Base-by-base conservation (phyloP, 169 alveolate species). In the Plasmodium reichenowi region DNA sequence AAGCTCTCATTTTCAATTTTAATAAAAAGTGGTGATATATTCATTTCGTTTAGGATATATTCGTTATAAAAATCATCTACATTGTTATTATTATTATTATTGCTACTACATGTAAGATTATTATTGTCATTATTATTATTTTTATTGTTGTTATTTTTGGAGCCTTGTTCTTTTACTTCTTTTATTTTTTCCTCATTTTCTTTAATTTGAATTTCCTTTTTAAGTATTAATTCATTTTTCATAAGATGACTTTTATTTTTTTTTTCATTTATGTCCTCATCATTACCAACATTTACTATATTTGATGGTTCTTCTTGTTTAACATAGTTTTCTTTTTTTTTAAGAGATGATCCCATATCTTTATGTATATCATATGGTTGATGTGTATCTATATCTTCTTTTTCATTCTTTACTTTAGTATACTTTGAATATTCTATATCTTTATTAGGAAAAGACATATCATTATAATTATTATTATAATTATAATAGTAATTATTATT, bases 41-140 rank as follows among this genome's bases (percentile, higher is more conserved):
- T 63, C 72, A 63, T 63, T 22, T 26, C 50, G 2, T 63, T 63
- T 63, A 63, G 2, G 22, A 60, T 60, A 17, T 12, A n/a, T 17
- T 60, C 68, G 5, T 60, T 20, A n/a, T 17, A n/a, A 60, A 15
- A 20, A 17, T n/a, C 43, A 60, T 60, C 26, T 3, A 10, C 20
- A 29, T 29, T 22, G 4, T 10, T 24, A 12, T 29, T 22, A 63
- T 22, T 24, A 63, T 9, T 9, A 12, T 6, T 48, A 63, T 26
- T 9, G 4, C 24, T 17, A 59, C 0, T 59, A n/a, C 17, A 22
- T 12, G 6, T 17, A 7, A 7, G 0, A 13, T n/a, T 52, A 52
- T 52, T 52, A n/a, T 52, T 52, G 60, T 32, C 3, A 12, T 47
- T 22, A 56, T 5, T 47, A 15, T 62, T 73, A n/a, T 63, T 45